A percentile compares a stretch with the other conserved stretches of the same genome.
phyloP scores from a whole-genome alignment of 2,329 filamentous ascomycete genomes.

The Pyrenochaeta sp. region DNA sequence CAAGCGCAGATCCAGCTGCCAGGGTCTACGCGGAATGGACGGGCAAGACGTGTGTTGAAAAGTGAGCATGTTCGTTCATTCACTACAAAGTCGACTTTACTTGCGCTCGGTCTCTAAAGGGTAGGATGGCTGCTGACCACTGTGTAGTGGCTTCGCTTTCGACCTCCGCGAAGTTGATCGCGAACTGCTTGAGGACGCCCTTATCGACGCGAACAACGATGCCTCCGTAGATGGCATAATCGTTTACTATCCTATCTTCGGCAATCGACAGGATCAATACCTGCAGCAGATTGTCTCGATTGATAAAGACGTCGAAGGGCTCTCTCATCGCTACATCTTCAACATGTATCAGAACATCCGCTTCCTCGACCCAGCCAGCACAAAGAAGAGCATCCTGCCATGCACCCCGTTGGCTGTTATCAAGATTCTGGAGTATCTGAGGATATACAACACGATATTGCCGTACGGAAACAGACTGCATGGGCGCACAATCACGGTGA shows the following conservation, averaged over 20 bases:
- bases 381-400: conserved; percentile 89
- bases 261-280: conserved; percentile 89
- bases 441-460: conserved; percentile 95
- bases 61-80: conserved; percentile 68
- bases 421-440: conserved; percentile 94
- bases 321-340: conserved; percentile 92
- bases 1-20: conserved; percentile 89
- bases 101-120: background rate
- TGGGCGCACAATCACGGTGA: conserved; percentile 93
- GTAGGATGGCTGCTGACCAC: background rate
- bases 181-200: conserved; percentile 87
- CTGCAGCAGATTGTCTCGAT: conserved; percentile 93
- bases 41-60: conserved; percentile 93
- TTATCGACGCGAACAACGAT: conserved; percentile 86
- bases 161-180: conserved; percentile 84
- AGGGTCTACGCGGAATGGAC: conserved; percentile 97
- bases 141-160: conserved; percentile 82
- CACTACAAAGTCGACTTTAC: conserved; percentile 1
- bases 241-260: conserved; percentile 98
- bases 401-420: conserved; percentile 96
- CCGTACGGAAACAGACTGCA: conserved; percentile 92
- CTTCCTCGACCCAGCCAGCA: conserved; percentile 83
- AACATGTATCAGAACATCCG: conserved; percentile 99
- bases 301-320: conserved; percentile 92
- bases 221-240: conserved; percentile 84